phyloP scores from a whole-genome alignment of 345 rosid genomes.

The Sisymbrium irio region DNA sequence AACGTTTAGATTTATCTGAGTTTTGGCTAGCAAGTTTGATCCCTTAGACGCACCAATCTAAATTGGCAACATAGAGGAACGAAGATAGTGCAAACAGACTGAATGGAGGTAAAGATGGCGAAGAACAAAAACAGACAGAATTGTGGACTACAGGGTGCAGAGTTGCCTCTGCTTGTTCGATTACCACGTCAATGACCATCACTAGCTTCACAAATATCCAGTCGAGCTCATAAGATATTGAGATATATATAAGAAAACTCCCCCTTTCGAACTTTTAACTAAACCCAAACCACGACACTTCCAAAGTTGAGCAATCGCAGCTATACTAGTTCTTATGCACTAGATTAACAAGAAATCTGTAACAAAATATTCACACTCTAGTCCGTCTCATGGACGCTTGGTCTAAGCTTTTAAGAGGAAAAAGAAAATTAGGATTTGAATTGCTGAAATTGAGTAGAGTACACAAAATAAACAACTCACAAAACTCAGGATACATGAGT shows the following conservation, averaged over 20 bases:
- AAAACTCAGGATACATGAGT: slow-evolving; percentile 6
- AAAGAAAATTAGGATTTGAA: neutral
- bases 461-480: slow-evolving; percentile 24
- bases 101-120: too few relatives aligned
- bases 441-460: slow-evolving; percentile 1
- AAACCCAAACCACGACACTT: neutral
- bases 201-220: neutral
- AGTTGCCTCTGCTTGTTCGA: neutral
- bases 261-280: neutral
- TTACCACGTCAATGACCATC: neutral
- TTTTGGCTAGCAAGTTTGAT: neutral
- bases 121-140: neutral
- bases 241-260: neutral
- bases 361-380: neutral
- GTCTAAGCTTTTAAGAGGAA: neutral
- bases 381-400: neutral
- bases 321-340: neutral
- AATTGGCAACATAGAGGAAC: neutral
- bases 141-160: neutral
- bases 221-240: neutral
- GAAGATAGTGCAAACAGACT: too few relatives aligned
- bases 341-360: neutral
- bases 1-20: neutral
- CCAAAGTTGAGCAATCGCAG: neutral
- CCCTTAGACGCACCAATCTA: slow-evolving; percentile 1